Evolutionary conservation across 805 yeast species (phyloP).

Genomic region (Metschnikowia anglica): DNA sequence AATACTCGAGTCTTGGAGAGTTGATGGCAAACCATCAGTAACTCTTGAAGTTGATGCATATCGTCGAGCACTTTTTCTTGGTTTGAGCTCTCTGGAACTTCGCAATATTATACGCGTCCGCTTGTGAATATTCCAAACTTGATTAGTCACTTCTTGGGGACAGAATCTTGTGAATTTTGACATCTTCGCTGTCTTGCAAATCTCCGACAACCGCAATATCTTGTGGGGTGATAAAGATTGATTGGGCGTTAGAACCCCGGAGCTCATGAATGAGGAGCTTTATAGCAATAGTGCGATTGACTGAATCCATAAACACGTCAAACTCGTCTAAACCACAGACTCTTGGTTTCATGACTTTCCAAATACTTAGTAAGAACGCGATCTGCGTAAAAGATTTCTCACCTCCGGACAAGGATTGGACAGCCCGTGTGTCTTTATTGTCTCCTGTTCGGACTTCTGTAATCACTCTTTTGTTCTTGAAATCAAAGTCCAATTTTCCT

Average conservation of each 20-base stretch:
- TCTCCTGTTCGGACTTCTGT: conserved; percentile 62
- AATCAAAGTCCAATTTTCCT: conserved; percentile 70
- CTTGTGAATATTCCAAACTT: neutral
- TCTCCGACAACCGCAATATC: conserved; percentile 75
- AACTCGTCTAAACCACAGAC: conserved; percentile 92
- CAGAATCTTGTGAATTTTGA: conserved; percentile 61
- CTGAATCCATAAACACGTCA: conserved; percentile 97
- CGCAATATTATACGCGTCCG: neutral
- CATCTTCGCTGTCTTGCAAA: conserved; percentile 46
- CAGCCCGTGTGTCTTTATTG: conserved; percentile 60
- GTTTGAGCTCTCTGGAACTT: conserved; percentile 1
- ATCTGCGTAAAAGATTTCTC: conserved; percentile 94
- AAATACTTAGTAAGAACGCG: conserved; percentile 80
- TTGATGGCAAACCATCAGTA: neutral
- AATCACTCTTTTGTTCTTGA: conserved; percentile 47
- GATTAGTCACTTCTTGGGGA: conserved; percentile 33
- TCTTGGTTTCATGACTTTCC: conserved; percentile 89
- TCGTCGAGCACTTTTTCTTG: conserved; percentile 1
- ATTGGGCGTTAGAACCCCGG: conserved; percentile 67
- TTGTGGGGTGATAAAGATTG: conserved; percentile 92
- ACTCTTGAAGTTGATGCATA: conserved; percentile 3
- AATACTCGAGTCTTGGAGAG: conserved; percentile 3
- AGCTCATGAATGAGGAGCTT: conserved; percentile 69
- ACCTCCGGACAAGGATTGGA: conserved; percentile 91
- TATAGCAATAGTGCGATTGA: conserved; percentile 79